Evolutionary conservation across 345 rosid species (phyloP), one percentile per base, ranked within the genome.

Genomic region (Aquilaria yunnanensis): DNA sequence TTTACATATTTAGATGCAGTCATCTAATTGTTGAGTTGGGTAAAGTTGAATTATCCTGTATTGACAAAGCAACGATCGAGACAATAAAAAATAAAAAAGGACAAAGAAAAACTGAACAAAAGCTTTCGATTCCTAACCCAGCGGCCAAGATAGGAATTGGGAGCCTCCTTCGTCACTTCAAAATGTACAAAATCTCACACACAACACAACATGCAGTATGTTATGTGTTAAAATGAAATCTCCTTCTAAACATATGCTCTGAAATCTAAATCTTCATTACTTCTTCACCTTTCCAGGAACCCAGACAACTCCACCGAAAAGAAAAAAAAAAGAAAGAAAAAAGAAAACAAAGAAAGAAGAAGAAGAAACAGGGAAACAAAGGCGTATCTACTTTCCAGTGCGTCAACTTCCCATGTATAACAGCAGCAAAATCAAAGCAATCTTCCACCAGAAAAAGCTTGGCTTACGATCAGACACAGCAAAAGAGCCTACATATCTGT

Each of bases 321-420:
- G 10, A 4, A 10, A 10, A 56, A 56, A 64, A 48, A 29, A 47
- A 13, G 5, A 16, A 16, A 12, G 9, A 1, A 14, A 49, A 59
- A 9, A 41, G 6, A 48, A 51, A 56, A 53, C 51, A 59, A 72
- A 29, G 47, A 12, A 3, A 23, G 23, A n/a, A 9, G 1, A 14
- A 49, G 55, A 9, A 41, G 6, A 48, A 51, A 56, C 54, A 47
- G 48, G 69, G 62, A 78, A 73, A 73, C 75, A 56, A 41, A 14
- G n/a, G 14, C 70, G 70, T 32, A 69, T 59, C 2, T 13, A 53
- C 47, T 47, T 51, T 12, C 13, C 1, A 37, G 0, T 14, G 56
- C n/a, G 57, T 72, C 76, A 82, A 70, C 83, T 74, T 75, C 77
- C 66, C 70, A 69, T 41, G 75, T 74, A 79, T 70, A 79, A 71